Percentiles rank a stretch among this genome's conserved stretches.
Conservation (phyloP, 805 yeast species). For the Kodamaea kaohsiungensis region DNA sequence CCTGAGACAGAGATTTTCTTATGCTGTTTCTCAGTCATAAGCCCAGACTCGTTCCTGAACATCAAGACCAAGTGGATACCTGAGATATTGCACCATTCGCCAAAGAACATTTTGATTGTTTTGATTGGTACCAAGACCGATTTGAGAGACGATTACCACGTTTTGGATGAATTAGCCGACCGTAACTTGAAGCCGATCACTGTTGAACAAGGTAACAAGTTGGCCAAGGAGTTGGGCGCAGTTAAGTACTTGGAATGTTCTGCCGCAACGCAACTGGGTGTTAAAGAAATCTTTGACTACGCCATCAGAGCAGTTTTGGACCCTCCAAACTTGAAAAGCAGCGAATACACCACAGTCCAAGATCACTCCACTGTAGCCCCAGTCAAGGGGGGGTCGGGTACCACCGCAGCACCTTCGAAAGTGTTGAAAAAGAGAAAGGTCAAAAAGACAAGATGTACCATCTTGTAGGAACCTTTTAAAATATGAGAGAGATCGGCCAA, state of each 20-base stretch:
- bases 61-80: constrained; percentile 78
- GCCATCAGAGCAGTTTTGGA: constrained; percentile 72
- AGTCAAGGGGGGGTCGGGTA: constrained; percentile 3
- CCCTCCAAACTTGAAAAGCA: constrained; percentile 39
- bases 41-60: constrained; percentile 77
- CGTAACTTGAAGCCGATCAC: constrained; percentile 64
- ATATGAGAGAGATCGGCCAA: background rate
- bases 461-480: constrained; percentile 27
- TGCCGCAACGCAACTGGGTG: constrained; percentile 86
- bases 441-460: constrained; percentile 40
- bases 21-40: constrained; percentile 81
- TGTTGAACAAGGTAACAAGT: constrained; percentile 57
- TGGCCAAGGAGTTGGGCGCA: constrained; percentile 73
- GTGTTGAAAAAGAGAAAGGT: constrained; percentile 26
- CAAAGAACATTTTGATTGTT: constrained; percentile 64
- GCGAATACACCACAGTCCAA: constrained; percentile 12
- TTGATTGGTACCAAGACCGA: constrained; percentile 90
- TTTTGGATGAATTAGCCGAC: constrained; percentile 66
- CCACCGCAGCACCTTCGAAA: constrained; percentile 9
- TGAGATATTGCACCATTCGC: constrained; percentile 82
- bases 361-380: constrained; percentile 16
- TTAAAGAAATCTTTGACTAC: constrained; percentile 78
- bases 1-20: constrained; percentile 91
- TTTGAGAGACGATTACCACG: constrained; percentile 77
- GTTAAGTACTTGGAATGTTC: constrained; percentile 83